These are phyloP conservation scores for Irpex lacteus DNA, from an alignment of 1,284 basidiomycete species.

Conservation along the genomic window DNA sequence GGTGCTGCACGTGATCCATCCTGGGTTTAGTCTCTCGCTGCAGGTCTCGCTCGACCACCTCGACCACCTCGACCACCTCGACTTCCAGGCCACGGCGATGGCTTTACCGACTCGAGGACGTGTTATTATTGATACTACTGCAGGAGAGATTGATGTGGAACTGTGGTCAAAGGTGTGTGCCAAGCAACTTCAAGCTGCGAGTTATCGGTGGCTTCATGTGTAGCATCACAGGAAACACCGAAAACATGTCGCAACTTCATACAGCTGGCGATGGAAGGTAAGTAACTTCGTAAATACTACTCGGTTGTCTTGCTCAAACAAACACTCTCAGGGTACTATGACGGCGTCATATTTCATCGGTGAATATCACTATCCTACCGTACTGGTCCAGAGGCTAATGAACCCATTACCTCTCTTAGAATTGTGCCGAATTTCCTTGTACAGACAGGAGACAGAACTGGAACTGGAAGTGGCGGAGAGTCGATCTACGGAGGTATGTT, in stretches of 20 bases:
- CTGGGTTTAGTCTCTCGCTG: neutral
- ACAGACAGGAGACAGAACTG: conserved; percentile 94
- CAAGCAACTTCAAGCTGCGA: neutral
- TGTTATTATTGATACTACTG: conserved; percentile 87
- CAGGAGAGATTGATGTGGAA: conserved; percentile 91
- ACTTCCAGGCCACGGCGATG: conserved; percentile 37
- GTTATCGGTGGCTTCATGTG: neutral
- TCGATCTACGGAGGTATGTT: conserved; percentile 83
- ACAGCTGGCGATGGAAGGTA: conserved; percentile 87
- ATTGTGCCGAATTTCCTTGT: conserved; percentile 87
- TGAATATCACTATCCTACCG: conserved; percentile 30
- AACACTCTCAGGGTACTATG: conserved; percentile 79
- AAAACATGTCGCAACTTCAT: conserved; percentile 94
- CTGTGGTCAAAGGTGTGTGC: conserved; percentile 82
- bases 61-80: neutral
- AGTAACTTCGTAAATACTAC: neutral
- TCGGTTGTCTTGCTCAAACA: too few species aligned
- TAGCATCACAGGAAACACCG: conserved; percentile 71
- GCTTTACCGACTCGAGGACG: conserved; percentile 82
- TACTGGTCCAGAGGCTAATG: neutral
- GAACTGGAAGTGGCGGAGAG: conserved; percentile 89
- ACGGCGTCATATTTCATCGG: conserved; percentile 92
- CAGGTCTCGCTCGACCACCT: neutral
- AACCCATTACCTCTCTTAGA: conserved; percentile 32
- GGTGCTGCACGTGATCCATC: neutral